Percentiles rank a stretch among this genome's conserved stretches.
These are phyloP conservation scores for Metschnikowia orientalis DNA, from an alignment of 805 yeast species.

Conservation along the genomic window DNA sequence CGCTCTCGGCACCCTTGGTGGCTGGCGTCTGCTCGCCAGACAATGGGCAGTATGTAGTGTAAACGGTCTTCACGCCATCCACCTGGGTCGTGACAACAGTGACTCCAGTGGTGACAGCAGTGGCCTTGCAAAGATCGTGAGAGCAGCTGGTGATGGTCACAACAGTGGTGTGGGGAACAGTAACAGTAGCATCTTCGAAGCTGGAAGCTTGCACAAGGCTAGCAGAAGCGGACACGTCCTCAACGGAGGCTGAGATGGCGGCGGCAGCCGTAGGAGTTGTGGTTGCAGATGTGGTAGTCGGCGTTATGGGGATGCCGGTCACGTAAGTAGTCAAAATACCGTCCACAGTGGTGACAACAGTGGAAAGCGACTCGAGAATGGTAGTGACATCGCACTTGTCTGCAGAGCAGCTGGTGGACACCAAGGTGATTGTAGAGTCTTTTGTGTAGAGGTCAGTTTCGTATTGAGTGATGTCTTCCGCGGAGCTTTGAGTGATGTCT, in stretches of 20 bases:
- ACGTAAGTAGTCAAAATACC: slow-evolving; percentile 39
- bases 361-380: slow-evolving; percentile 26
- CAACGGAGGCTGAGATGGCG: slow-evolving; percentile 6
- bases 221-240: slow-evolving; percentile 3
- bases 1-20: slow-evolving; percentile 4
- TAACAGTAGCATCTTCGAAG: slow-evolving; percentile 8
- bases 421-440: slow-evolving; percentile 12
- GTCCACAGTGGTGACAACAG: slow-evolving; percentile 35
- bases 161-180: slow-evolving; percentile 11
- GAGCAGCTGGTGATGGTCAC: slow-evolving; percentile 29
- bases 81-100: slow-evolving; percentile 30
- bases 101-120: slow-evolving; percentile 23
- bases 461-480: slow-evolving; percentile 8
- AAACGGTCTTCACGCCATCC: slow-evolving; percentile 33
- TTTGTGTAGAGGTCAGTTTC: slow-evolving; percentile 14
- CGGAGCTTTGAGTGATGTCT: slow-evolving; percentile 5
- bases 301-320: slow-evolving; percentile 26
- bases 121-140: slow-evolving; percentile 22
- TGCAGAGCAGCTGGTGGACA: slow-evolving; percentile 30
- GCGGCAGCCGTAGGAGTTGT: slow-evolving; percentile 6
- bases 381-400: slow-evolving; percentile 32
- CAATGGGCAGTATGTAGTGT: slow-evolving; percentile 23
- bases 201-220: slow-evolving; percentile 4
- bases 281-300: slow-evolving; percentile 1
- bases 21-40: slow-evolving; percentile 11